These are phyloP conservation scores for Clathrus columnatus DNA, from an alignment of 768 basidiomycete species.

Conservation along the genomic window DNA sequence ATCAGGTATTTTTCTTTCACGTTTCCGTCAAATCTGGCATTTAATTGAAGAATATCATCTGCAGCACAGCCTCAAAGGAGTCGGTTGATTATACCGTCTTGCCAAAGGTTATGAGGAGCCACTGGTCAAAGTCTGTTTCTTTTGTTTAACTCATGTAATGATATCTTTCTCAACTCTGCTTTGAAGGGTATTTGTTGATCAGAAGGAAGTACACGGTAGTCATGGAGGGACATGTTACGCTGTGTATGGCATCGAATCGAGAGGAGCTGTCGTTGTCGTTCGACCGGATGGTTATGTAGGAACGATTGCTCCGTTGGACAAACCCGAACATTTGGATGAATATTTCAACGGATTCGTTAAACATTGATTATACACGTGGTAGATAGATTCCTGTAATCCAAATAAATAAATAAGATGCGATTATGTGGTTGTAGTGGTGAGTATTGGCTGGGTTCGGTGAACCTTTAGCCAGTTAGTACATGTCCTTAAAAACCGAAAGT, in stretches of 20 bases:
- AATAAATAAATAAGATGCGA: neutral
- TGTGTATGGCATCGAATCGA: conserved; percentile 41
- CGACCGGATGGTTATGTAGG: conserved; percentile 64
- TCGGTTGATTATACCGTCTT: conserved; percentile 37
- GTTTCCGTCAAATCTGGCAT: conserved; percentile 35
- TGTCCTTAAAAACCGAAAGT: neutral
- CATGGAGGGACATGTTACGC: conserved; percentile 48
- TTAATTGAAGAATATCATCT: conserved; percentile 12
- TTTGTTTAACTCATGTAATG: neutral
- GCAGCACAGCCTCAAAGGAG: conserved; percentile 21
- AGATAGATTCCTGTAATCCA: neutral
- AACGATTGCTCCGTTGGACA: conserved; percentile 40
- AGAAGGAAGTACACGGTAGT: conserved; percentile 29
- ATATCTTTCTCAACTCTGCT: neutral
- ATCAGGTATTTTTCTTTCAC: conserved; percentile 18
- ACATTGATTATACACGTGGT: neutral
- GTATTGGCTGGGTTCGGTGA: conserved; percentile 5
- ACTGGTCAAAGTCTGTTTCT: conserved; percentile 43
- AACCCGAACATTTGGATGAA: conserved; percentile 24
- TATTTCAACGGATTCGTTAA: conserved; percentile 8
- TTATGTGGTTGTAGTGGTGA: no score
- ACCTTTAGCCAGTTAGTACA: neutral
- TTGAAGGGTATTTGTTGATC: conserved; percentile 49
- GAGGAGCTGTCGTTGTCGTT: conserved; percentile 45
- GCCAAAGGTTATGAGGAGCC: conserved; percentile 37